These are phyloP conservation scores for Diaporthe velutina DNA, from an alignment of 2,329 filamentous ascomycete species.

Conservation along the genomic window DNA sequence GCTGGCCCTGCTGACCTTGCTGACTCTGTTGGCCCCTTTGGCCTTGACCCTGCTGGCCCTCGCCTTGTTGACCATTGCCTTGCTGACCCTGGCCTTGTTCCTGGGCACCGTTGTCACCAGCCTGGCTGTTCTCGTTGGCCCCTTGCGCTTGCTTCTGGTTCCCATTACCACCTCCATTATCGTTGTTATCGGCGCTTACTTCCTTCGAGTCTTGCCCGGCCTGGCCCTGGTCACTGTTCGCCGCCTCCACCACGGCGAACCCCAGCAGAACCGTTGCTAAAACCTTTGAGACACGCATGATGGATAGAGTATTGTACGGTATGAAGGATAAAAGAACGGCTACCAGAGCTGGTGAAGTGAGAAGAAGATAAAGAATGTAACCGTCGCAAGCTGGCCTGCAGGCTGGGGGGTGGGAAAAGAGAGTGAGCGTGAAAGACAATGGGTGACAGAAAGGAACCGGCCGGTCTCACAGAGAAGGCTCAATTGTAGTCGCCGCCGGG, in stretches of 20 bases:
- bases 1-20: too few species aligned
- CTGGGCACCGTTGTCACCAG: background rate
- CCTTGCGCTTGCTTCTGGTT: slow-evolving; percentile 30
- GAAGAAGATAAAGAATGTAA: slow-evolving; percentile 17
- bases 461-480: background rate
- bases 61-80: too few species aligned
- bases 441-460: slow-evolving; percentile 27
- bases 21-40: background rate
- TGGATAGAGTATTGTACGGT: slow-evolving; percentile 23
- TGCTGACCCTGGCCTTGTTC: background rate
- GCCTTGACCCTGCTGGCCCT: background rate
- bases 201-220: slow-evolving; percentile 18
- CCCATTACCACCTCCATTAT: slow-evolving; percentile 3
- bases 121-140: slow-evolving; percentile 25
- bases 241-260: slow-evolving; percentile 42
- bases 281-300: slow-evolving; percentile 44
- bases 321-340: slow-evolving; percentile 29
- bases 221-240: slow-evolving; percentile 35
- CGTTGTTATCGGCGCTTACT: slow-evolving; percentile 25
- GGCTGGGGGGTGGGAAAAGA: slow-evolving; percentile 18
- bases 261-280: slow-evolving; percentile 44
- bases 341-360: slow-evolving; percentile 34
- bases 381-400: slow-evolving; percentile 36
- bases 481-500: slow-evolving; percentile 22
- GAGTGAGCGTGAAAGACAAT: slow-evolving; percentile 12